Conservation (phyloP, 2,329 filamentous ascomycete species). For the Cladosporium sp. region DNA sequence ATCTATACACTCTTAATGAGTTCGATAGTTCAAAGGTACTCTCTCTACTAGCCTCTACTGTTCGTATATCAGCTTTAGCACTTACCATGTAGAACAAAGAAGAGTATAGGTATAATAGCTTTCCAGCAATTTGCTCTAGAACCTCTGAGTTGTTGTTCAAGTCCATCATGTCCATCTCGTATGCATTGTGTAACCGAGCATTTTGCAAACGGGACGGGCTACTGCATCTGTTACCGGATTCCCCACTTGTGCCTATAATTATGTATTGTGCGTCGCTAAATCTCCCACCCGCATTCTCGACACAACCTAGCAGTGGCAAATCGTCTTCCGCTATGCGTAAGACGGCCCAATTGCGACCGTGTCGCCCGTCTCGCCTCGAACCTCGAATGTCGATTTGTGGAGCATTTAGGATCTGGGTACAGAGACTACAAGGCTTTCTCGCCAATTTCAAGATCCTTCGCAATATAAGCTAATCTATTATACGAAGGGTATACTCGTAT, state of each 20-base stretch:
- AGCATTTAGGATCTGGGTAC: neutral
- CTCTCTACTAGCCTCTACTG: neutral
- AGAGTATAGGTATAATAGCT: neutral
- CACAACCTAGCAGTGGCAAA: neutral
- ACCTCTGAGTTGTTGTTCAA: neutral
- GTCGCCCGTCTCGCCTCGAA: conserved; percentile 4
- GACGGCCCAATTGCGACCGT: neutral
- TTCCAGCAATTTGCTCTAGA: neutral
- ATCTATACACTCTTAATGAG: too few relatives aligned
- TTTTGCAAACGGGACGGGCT: neutral
- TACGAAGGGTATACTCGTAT: neutral
- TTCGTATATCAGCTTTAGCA: neutral
- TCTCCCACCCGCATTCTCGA: neutral
- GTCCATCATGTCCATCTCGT: neutral
- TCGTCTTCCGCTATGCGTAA: neutral
- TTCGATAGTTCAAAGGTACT: neutral
- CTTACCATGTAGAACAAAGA: neutral
- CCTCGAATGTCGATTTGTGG: neutral
- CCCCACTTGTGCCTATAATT: neutral
- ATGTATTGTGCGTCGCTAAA: neutral
- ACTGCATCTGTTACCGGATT: neutral
- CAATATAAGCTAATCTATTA: neutral
- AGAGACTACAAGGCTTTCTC: neutral
- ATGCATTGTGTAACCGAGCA: neutral
- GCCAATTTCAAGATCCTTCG: neutral